Base-by-base conservation (phyloP, 2,329 filamentous ascomycete genomes). In the Colletotrichum zoysiae region DNA sequence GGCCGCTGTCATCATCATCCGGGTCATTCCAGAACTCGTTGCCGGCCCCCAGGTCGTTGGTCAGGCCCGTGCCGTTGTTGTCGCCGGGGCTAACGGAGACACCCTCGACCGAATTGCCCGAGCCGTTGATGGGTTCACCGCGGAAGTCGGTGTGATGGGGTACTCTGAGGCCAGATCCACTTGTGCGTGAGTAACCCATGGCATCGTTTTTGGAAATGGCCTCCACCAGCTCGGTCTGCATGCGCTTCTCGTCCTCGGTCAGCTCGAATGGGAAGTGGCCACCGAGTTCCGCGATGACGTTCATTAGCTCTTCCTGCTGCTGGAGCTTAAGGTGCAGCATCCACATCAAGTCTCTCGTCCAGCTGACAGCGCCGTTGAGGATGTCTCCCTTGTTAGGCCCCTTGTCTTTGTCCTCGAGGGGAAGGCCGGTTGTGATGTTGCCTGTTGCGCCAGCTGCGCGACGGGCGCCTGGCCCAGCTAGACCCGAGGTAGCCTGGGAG, bases 341-440 rank as follows among this genome's bases (percentile, higher is more conserved):
- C 96, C 96, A 98, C 94, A 98, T 97, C 64, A 99, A 87, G 83
- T 99, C 96, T 74, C 95, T 91, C 73, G 94, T 98, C 96, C 96
- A 99, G 82, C 94, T 95, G 65, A 98, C 96, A 44, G 95, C 93
- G 40, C 96, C 95, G 78, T 98, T 98, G 77, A 99, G 91, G 71
- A 99, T 98, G 77, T 99, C 96, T 60, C 96, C 96, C 84, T 99
- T 99, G 86, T 98, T 98, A 7, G 96, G 96, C 0, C 96, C 96
- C 80, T 98, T 98, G 84, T 99, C 96, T 81, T 98, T 98, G 76
- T 98, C 96, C 77, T 99, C 96, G 46, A 97, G 89, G 0, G 96
- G 95, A 40, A 98, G 88, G 18, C 95, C 95, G 75, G 95, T 95
- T 7, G 95, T 97, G 77, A 98, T 98, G 79, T 93, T 97, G 48